A percentile compares a stretch with the other conserved stretches of the same genome.
phyloP scores from a whole-genome alignment of 2,329 filamentous ascomycete genomes.

The Colletotrichum liriopes region DNA sequence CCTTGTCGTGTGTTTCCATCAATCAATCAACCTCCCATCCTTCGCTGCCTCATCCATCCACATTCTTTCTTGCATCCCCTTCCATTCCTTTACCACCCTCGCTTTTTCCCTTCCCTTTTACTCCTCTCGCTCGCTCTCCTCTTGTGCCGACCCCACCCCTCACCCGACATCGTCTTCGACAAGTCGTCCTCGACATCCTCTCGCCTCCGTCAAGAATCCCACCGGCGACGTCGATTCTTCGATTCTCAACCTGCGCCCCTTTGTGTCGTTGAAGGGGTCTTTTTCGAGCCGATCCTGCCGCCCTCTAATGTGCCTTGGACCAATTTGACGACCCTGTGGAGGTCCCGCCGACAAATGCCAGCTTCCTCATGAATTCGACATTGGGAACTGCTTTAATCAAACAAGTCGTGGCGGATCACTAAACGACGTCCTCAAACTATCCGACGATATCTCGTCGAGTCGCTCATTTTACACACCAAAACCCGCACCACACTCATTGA shows the following conservation, averaged over 20 bases:
- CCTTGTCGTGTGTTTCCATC: conserved; percentile 45
- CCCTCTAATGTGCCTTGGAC: conserved; percentile 29
- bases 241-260: conserved; percentile 39
- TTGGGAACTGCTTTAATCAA: conserved; percentile 23
- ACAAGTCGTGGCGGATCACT: conserved; percentile 37
- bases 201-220: conserved; percentile 44
- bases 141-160: conserved; percentile 33
- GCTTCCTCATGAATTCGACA: conserved; percentile 41
- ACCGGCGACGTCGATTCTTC: conserved; percentile 42
- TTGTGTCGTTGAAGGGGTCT: conserved; percentile 15
- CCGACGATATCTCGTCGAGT: conserved; percentile 44
- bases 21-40: conserved; percentile 45
- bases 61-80: conserved; percentile 44
- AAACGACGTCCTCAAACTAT: conserved; percentile 28
- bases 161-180: conserved; percentile 40
- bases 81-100: conserved; percentile 45
- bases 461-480: conserved; percentile 42
- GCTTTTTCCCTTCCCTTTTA: conserved; percentile 38
- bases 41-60: conserved; percentile 42
- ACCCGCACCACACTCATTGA: conserved; percentile 64
- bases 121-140: conserved; percentile 42
- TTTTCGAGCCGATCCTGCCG: conserved; percentile 13
- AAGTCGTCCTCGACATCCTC: conserved; percentile 37
- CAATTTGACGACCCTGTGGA: conserved; percentile 33
- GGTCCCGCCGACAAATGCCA: conserved; percentile 38